Evolutionary conservation across 805 yeast genomes (phyloP).

Genomic region (Yamadazyma scolyti): DNA sequence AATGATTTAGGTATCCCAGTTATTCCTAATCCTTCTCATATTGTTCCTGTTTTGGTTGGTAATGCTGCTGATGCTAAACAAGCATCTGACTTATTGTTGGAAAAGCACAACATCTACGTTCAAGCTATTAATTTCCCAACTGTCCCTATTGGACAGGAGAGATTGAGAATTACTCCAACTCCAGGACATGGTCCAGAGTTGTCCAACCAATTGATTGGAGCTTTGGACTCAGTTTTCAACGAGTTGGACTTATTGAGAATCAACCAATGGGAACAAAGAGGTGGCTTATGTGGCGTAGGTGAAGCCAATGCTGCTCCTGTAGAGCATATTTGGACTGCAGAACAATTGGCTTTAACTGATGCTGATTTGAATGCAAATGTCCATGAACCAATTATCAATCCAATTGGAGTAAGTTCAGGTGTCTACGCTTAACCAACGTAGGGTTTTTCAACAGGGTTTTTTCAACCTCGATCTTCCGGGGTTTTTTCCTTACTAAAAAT

Average conservation of each 20-base stretch:
- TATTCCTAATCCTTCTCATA: constrained; percentile 95
- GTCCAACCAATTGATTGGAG: constrained; percentile 69
- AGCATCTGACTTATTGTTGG: constrained; percentile 86
- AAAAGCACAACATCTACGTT: constrained; percentile 83
- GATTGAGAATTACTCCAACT: constrained; percentile 97
- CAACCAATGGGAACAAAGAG: constrained; percentile 69
- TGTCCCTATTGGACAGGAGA: constrained; percentile 91
- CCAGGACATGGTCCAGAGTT: constrained; percentile 88
- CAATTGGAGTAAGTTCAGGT: constrained; percentile 73
- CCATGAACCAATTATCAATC: constrained; percentile 55
- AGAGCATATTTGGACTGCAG: constrained; percentile 84
- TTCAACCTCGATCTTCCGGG: too few relatives aligned
- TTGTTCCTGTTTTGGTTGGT: constrained; percentile 92
- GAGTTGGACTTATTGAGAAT: constrained; percentile 73
- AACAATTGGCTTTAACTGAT: constrained; percentile 63
- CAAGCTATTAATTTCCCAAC: constrained; percentile 99
- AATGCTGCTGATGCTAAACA: constrained; percentile 88
- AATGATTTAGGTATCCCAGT: constrained; percentile 82
- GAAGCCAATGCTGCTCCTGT: constrained; percentile 41
- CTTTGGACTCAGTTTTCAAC: constrained; percentile 77
- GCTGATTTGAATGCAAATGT: constrained; percentile 66
- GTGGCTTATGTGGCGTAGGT: constrained; percentile 94
- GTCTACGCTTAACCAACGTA: constrained; percentile 26
- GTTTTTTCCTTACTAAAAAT: too few relatives aligned
- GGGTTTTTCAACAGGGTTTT: too few relatives aligned